Base-by-base conservation (phyloP, 2,329 filamentous ascomycete genomes). In the Magnaporthiopsis poae region DNA sequence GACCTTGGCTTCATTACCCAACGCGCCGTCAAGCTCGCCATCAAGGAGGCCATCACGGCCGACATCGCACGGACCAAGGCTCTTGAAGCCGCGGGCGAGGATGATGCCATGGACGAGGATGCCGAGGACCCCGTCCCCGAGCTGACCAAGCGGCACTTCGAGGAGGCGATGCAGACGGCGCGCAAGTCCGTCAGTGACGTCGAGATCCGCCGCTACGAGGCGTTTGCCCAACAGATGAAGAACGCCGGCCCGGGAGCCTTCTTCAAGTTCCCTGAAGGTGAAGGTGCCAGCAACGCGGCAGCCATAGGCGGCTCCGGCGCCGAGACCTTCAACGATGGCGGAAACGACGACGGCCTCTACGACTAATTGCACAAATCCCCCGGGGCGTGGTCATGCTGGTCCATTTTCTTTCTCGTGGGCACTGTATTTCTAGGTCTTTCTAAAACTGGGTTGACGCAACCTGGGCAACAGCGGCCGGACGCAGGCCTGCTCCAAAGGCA, bases 1-100 rank as follows among this genome's bases (percentile, higher is more conserved):
- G 95, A 99, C 90, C 86, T 99, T 77, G 95, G 95, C 70, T 99
- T 98, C 83, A 93, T 99, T 77, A 97, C 95, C 31, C 95, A 99
- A 83, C 92, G 95, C 78, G 95, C 95, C 66, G 95, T 96, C 84
- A 99, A 99, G 88, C 89, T 98, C 75, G 95, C 95, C 73, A 99
- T 99, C 83, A 99, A 99, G 86, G 89, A 99, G 82, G 88, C 94
- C 36, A 99, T 99, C 73, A 83, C 88, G 25, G 77, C 85, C 62
- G 94, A 98, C 69, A 98, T 99, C 72, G 91, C 96, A 80, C 90
- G 91, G 72, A 84, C 85, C 75, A 96, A 96, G 87, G 89, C 90
- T 74, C 92, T 90, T 67, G 94, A 96, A 81, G 93, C 90, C 69
- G 84, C 89, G 72, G 91, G 90, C 68, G 90, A 92, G 74, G 90